Conservation (phyloP, 2,329 filamentous ascomycete species). For the Scedosporium apiospermum region DNA sequence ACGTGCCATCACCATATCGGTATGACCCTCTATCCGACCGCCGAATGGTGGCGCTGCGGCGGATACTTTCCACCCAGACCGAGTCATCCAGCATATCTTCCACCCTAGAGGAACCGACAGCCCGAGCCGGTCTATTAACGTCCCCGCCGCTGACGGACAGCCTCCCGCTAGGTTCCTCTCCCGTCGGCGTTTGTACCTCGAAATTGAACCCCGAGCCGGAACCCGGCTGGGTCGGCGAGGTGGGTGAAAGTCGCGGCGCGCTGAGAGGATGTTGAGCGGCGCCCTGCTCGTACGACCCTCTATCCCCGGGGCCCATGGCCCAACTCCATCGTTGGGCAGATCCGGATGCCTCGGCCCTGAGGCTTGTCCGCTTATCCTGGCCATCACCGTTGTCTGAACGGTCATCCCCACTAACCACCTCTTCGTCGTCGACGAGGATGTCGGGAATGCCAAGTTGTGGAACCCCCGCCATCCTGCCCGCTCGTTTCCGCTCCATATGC, state of each 20-base stretch:
- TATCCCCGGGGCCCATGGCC: constrained; percentile 23
- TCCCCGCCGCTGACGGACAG: constrained; percentile 4
- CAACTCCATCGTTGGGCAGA: constrained; percentile 25
- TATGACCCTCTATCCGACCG: constrained; percentile 28
- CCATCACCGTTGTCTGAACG: neutral
- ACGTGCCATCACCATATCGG: constrained; percentile 16
- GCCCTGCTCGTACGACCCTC: constrained; percentile 20
- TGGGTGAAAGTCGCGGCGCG: constrained; percentile 38
- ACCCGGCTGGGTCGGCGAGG: constrained; percentile 28
- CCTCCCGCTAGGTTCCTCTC: constrained; percentile 10
- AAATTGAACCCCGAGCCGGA: constrained; percentile 49
- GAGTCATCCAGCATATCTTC: constrained; percentile 81
- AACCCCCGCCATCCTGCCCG: constrained; percentile 65
- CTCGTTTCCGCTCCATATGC: constrained; percentile 60
- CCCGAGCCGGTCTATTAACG: constrained; percentile 8
- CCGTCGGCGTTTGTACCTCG: constrained; percentile 39
- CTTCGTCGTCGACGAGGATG: constrained; percentile 79
- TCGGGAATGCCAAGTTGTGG: constrained; percentile 80
- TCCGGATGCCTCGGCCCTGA: constrained; percentile 20
- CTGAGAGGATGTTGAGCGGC: constrained; percentile 42
- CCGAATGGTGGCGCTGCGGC: constrained; percentile 69
- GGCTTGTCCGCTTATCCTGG: constrained; percentile 19
- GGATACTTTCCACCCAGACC: constrained; percentile 87
- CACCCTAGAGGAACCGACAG: constrained; percentile 41
- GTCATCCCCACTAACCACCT: constrained; percentile 22